Evolutionary conservation across 495 filamentous ascomycete species (phyloP).

Genomic region (Geoglossum glabrum): DNA sequence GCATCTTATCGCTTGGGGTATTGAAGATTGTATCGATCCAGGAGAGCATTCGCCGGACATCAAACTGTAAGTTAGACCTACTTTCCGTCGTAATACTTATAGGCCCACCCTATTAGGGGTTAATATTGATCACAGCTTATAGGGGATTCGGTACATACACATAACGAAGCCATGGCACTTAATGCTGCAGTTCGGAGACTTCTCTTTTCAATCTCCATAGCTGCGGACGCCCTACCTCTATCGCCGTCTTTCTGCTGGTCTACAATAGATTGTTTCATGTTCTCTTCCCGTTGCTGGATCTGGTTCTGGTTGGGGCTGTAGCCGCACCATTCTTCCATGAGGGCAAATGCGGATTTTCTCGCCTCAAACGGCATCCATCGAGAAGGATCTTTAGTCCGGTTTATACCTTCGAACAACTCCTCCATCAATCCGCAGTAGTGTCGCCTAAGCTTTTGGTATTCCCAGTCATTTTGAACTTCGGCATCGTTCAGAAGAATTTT

Average conservation of each 20-base stretch:
- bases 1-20: slow-evolving; percentile 69
- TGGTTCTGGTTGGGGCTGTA: slow-evolving; percentile 81
- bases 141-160: slow-evolving; percentile 29
- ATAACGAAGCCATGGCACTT: slow-evolving; percentile 88
- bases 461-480: slow-evolving; percentile 90
- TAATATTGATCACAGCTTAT: neutral
- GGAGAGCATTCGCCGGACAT: slow-evolving; percentile 72
- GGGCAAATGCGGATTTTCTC: slow-evolving; percentile 73
- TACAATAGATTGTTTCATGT: slow-evolving; percentile 64
- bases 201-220: slow-evolving; percentile 90
- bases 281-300: slow-evolving; percentile 66
- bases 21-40: slow-evolving; percentile 94
- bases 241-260: slow-evolving; percentile 45
- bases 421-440: slow-evolving; percentile 92
- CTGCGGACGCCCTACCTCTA: slow-evolving; percentile 54
- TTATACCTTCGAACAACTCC: slow-evolving; percentile 78
- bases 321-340: slow-evolving; percentile 99
- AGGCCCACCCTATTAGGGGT: slow-evolving; percentile 44
- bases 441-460: slow-evolving; percentile 75
- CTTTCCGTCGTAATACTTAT: slow-evolving; percentile 75
- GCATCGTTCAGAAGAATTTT: slow-evolving; percentile 85
- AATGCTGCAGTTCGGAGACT: slow-evolving; percentile 78
- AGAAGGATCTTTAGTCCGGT: slow-evolving; percentile 64
- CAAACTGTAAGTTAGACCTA: slow-evolving; percentile 65
- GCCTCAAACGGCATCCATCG: slow-evolving; percentile 94